phyloP scores from a whole-genome alignment of 768 basidiomycete genomes.

The Pulveroboletus ravenelii region DNA sequence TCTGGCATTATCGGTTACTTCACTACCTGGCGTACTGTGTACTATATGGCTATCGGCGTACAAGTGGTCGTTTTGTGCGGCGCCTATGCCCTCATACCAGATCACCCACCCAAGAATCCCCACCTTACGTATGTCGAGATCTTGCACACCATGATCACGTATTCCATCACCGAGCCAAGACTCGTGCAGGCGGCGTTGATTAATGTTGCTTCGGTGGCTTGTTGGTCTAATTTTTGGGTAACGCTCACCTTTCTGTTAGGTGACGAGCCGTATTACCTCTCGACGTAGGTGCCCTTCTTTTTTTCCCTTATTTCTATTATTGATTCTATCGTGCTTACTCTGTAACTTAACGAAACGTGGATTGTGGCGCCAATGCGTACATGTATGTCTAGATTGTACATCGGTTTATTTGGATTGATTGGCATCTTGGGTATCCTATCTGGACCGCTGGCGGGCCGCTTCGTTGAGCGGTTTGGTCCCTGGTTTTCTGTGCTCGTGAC shows the following conservation, averaged over 20 bases:
- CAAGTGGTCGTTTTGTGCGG: slow-evolving; percentile 27
- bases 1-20: slow-evolving; percentile 40
- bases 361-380: background rate
- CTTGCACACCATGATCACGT: slow-evolving; percentile 37
- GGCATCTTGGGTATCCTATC: slow-evolving; percentile 37
- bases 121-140: slow-evolving; percentile 33
- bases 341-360: background rate
- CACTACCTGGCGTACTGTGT: slow-evolving; percentile 38
- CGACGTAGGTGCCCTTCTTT: slow-evolving; percentile 21
- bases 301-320: background rate
- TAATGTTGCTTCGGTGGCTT: slow-evolving; percentile 26
- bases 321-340: background rate
- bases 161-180: slow-evolving; percentile 37
- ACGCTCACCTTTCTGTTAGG: slow-evolving; percentile 45
- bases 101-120: slow-evolving; percentile 38
- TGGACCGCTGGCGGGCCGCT: slow-evolving; percentile 24
- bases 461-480: slow-evolving; percentile 33
- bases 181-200: slow-evolving; percentile 34
- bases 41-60: slow-evolving; percentile 39
- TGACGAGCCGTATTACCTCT: slow-evolving; percentile 37
- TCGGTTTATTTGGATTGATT: slow-evolving; percentile 46
- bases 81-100: slow-evolving; percentile 35
- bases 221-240: slow-evolving; percentile 36
- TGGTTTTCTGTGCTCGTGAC: slow-evolving; percentile 41
- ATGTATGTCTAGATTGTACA: slow-evolving; percentile 22